These are phyloP conservation scores for Fraxinus sp. DNA, from an alignment of 305 asterid species.

Conservation along the genomic window DNA sequence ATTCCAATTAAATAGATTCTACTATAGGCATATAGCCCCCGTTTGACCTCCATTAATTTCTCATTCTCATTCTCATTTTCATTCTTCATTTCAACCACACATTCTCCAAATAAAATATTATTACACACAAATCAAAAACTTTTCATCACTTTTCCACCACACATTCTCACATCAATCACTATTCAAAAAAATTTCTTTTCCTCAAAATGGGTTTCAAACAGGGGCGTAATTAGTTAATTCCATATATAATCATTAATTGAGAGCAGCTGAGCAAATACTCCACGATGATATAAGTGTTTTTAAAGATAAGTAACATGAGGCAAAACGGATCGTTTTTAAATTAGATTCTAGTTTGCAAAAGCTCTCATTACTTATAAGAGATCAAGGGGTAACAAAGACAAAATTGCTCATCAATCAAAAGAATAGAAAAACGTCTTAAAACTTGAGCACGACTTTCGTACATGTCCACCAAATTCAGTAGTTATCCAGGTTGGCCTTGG, in stretches of 20 bases:
- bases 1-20: not conserved
- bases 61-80: too few relatives aligned
- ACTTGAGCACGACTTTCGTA: conserved; percentile 28
- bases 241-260: not conserved
- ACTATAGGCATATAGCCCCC: not conserved
- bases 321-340: not conserved
- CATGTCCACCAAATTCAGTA: conserved; percentile 90
- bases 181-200: too few relatives aligned
- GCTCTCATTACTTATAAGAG: conserved; percentile 3
- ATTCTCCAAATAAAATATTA: too few relatives aligned
- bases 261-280: not conserved
- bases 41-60: too few relatives aligned
- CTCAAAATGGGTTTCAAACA: too few relatives aligned
- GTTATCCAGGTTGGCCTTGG: conserved; percentile 91
- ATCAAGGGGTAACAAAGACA: not conserved
- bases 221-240: not conserved
- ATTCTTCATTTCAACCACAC: too few relatives aligned
- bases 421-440: not conserved
- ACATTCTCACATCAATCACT: too few relatives aligned
- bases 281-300: not conserved
- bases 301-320: not conserved
- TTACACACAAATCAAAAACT: too few relatives aligned
- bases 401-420: not conserved
- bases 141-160: too few relatives aligned
- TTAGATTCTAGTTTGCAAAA: not conserved